Conservation (phyloP, 345 rosid species). For the Cochlearia excelsa region DNA sequence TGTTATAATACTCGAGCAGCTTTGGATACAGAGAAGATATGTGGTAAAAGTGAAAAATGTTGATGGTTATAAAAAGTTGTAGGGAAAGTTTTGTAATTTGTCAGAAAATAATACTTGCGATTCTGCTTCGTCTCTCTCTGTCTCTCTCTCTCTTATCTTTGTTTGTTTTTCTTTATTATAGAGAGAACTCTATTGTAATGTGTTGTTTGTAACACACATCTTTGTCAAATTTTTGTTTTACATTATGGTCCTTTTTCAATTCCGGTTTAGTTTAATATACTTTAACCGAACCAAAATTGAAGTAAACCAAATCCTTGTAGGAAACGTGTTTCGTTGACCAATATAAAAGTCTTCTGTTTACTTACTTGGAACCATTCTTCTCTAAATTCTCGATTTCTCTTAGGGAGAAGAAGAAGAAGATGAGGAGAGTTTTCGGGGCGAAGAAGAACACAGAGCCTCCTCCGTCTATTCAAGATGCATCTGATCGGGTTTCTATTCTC, state of each 20-base stretch:
- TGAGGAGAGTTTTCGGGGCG: constrained; percentile 85
- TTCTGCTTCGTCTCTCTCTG: constrained; percentile 20
- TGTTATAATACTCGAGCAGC: too few species aligned
- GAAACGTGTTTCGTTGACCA: too few species aligned
- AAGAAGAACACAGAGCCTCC: constrained; percentile 92
- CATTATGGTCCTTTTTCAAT: too few species aligned
- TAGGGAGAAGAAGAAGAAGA: constrained; percentile 32
- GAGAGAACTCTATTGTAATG: constrained; percentile 10
- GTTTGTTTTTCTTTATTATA: neutral
- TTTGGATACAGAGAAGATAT: constrained; percentile 3
- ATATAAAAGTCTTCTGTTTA: too few species aligned
- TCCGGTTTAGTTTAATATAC: too few species aligned
- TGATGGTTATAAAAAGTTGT: constrained; percentile 24
- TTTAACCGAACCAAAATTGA: too few species aligned
- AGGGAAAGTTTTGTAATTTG: constrained; percentile 38
- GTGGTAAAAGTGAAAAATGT: constrained; percentile 15
- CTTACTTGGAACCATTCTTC: neutral
- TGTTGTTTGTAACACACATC: constrained; percentile 2
- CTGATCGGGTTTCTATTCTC: constrained; percentile 61
- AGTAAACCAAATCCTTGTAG: too few species aligned
- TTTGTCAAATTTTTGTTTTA: neutral
- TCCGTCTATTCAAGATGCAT: constrained; percentile 76
- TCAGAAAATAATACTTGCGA: constrained; percentile 1
- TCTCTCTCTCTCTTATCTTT: constrained; percentile 10
- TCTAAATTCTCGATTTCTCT: constrained; percentile 9